A percentile compares a stretch with the other conserved stretches of the same genome.
Conservation (phyloP, 2,329 filamentous ascomycete species). For the Colletotrichum kahawae region DNA sequence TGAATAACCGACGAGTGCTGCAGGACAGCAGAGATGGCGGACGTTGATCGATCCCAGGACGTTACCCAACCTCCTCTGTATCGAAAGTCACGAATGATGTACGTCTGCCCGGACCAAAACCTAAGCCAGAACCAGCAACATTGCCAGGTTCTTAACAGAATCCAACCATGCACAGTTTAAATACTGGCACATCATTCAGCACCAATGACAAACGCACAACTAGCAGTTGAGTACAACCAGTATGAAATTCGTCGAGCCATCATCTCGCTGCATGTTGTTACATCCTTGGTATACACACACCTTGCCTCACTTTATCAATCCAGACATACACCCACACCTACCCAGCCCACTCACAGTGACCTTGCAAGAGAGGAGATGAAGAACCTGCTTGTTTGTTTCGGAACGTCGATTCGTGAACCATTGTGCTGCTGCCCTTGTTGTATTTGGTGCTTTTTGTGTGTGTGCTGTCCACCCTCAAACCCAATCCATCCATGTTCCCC, state of each 20-base stretch:
- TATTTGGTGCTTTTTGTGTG: not conserved
- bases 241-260: not conserved
- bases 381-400: not conserved
- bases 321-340: not conserved
- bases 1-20: not conserved
- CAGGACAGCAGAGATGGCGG: not conserved
- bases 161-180: not conserved
- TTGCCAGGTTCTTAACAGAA: not conserved
- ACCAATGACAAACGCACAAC: not conserved
- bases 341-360: not conserved
- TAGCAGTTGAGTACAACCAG: not conserved
- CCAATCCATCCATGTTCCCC: not conserved
- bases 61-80: not conserved
- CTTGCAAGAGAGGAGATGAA: not conserved
- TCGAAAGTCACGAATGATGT: not conserved
- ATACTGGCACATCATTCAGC: not conserved
- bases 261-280: not conserved
- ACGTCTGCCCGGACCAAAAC: not conserved
- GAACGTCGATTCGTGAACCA: conserved; percentile 1
- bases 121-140: too few relatives aligned
- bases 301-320: not conserved
- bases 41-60: not conserved
- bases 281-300: not conserved
- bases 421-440: conserved; percentile 9
- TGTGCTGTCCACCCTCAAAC: conserved; percentile 7